Conservation (phyloP, 2,329 filamentous ascomycete genomes). For the Beauveria medogensis region DNA sequence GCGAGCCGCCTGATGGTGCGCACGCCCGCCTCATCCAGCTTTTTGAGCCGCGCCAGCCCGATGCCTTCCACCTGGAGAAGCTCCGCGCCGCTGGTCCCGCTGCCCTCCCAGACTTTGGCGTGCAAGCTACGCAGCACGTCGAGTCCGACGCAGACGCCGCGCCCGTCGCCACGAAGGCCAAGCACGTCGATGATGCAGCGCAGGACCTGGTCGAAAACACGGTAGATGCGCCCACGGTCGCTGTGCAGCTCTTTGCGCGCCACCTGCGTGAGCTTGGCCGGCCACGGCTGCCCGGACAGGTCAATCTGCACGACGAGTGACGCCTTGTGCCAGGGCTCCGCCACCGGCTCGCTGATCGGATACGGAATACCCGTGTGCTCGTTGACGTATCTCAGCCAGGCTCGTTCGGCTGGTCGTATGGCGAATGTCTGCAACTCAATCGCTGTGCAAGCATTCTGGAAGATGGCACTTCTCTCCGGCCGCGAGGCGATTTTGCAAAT, state of each 20-base stretch:
- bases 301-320: conserved; percentile 68
- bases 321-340: conserved; percentile 61
- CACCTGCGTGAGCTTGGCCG: conserved; percentile 34
- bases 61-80: conserved; percentile 76
- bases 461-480: conserved; percentile 25
- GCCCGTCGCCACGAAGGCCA: conserved; percentile 47
- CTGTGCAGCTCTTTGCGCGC: conserved; percentile 26
- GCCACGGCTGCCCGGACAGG: conserved; percentile 54
- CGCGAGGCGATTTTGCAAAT: conserved; percentile 19
- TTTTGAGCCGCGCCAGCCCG: conserved; percentile 66
- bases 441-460: conserved; percentile 30
- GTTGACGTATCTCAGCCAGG: conserved; percentile 31
- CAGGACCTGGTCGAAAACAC: conserved; percentile 25
- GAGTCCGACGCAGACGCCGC: conserved; percentile 59
- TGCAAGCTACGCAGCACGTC: conserved; percentile 71
- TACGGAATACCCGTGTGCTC: conserved; percentile 31
- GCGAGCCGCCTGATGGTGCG: conserved; percentile 64
- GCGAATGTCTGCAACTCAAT: conserved; percentile 30
- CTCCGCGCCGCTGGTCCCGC: conserved; percentile 60
- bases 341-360: conserved; percentile 32
- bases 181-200: conserved; percentile 32
- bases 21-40: conserved; percentile 63
- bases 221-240: conserved; percentile 25
- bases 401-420: conserved; percentile 26
- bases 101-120: conserved; percentile 74